These are phyloP conservation scores for Phytophthora nicotianae DNA, from an alignment of 352 stramenopile genomes.

Conservation along the genomic window DNA sequence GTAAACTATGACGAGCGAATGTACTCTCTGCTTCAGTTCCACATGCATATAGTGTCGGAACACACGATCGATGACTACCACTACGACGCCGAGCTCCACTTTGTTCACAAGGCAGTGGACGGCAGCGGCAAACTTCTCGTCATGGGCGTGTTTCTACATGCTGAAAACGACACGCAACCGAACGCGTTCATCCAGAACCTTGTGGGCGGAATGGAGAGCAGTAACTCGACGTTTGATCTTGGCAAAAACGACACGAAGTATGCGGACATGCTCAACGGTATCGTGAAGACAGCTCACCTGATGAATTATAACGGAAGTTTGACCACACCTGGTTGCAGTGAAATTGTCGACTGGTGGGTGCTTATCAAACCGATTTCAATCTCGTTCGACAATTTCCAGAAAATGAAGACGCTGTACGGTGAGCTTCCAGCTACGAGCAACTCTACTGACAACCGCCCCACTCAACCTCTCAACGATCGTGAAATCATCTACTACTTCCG, in stretches of 20 bases:
- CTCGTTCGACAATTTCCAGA: not conserved
- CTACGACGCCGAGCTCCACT: slow-evolving; percentile 5
- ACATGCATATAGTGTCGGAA: slow-evolving; percentile 1
- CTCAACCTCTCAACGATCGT: slow-evolving; percentile 1
- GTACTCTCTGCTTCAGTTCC: slow-evolving; percentile 1
- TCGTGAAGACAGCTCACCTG: slow-evolving; percentile 2
- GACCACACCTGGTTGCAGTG: slow-evolving; percentile 1
- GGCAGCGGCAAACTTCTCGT: not conserved
- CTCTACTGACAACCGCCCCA: not conserved
- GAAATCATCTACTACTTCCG: slow-evolving; percentile 1
- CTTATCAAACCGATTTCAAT: not conserved
- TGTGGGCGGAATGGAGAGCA: slow-evolving; percentile 1
- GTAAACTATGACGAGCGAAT: not conserved
- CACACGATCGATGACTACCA: slow-evolving; percentile 2
- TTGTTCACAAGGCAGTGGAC: slow-evolving; percentile 2
- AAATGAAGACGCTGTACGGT: not conserved
- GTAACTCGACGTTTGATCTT: not conserved
- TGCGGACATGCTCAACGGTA: not conserved
- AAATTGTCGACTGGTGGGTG: slow-evolving; percentile 2
- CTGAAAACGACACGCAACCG: not conserved
- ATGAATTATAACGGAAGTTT: slow-evolving; percentile 4
- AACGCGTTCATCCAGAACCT: not conserved
- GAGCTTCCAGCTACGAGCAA: slow-evolving; percentile 1
- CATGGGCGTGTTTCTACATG: not conserved
- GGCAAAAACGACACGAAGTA: not conserved